Evolutionary conservation across 306 rosid species (phyloP).

Genomic region (Vachellia pachyceras): DNA sequence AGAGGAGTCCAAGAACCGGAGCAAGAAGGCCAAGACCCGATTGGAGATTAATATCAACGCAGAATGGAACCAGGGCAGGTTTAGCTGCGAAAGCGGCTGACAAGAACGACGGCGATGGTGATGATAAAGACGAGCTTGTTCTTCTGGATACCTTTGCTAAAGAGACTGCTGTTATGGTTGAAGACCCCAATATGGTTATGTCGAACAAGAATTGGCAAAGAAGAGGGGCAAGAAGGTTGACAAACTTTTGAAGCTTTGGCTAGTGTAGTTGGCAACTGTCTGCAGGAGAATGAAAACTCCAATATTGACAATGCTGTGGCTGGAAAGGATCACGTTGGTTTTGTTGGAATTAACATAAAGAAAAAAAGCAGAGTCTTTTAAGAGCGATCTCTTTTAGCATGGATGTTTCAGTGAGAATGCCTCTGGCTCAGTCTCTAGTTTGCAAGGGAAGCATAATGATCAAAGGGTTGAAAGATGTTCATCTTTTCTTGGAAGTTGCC

Average conservation of each 20-base stretch:
- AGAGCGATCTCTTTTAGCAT: conserved; percentile 43
- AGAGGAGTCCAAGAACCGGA: too few relatives aligned
- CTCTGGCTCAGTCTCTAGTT: conserved; percentile 32
- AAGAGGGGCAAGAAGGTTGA: conserved; percentile 48
- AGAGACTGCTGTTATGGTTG: too few relatives aligned
- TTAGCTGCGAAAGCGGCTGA: too few relatives aligned
- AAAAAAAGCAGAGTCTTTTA: conserved; percentile 34
- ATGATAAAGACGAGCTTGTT: too few relatives aligned
- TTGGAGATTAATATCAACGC: too few relatives aligned
- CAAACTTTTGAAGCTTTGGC: conserved; percentile 77
- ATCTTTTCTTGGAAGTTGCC: conserved; percentile 36
- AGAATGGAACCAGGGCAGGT: too few relatives aligned
- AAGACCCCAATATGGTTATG: too few relatives aligned
- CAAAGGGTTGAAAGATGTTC: conserved; percentile 47
- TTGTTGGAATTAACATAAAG: conserved; percentile 26
- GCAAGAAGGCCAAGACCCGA: too few relatives aligned
- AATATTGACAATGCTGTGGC: conserved; percentile 33
- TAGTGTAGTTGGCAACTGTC: conserved; percentile 66
- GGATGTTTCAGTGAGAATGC: conserved; percentile 50
- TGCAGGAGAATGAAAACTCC: conserved; percentile 54
- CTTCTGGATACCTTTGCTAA: too few relatives aligned
- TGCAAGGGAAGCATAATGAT: conserved; percentile 43
- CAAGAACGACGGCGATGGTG: too few relatives aligned
- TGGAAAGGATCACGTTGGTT: conserved; percentile 32
- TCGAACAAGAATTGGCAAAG: too few relatives aligned